These are phyloP conservation scores for Beauveria sp. DNA, from an alignment of 2,329 filamentous ascomycete genomes.

Conservation along the genomic window DNA sequence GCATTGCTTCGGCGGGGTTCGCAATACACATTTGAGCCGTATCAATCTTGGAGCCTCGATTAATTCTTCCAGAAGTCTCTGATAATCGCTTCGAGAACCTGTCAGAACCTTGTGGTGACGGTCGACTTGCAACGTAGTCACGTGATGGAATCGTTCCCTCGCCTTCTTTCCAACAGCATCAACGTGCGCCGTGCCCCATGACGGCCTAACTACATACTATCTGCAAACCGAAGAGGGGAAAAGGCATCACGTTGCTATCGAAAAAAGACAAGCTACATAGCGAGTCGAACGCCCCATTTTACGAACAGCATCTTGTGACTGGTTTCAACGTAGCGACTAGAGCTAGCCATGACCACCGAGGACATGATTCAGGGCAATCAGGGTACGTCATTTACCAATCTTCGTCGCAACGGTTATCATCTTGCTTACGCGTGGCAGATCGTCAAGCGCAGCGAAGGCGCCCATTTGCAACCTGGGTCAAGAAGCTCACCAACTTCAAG, in stretches of 20 bases:
- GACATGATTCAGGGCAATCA: constrained; percentile 33
- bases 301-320: not conserved
- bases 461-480: constrained; percentile 90
- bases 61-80: not conserved
- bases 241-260: not conserved
- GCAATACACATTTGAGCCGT: not conserved
- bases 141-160: not conserved
- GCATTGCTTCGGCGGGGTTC: constrained; percentile 1
- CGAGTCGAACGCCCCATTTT: not conserved
- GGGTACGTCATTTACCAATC: constrained; percentile 26
- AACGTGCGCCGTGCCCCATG: not conserved
- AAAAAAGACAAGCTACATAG: not conserved
- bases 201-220: not conserved
- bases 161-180: not conserved
- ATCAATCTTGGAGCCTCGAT: not conserved
- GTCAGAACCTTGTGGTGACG: not conserved
- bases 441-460: constrained; percentile 62
- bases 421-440: constrained; percentile 45
- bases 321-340: not conserved
- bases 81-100: not conserved
- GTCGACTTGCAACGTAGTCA: not conserved
- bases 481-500: constrained; percentile 85
- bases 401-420: constrained; percentile 12
- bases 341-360: constrained; percentile 27
- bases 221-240: not conserved